Base-by-base conservation (phyloP, 345 rosid genomes). In the Rhodomyrtus tomentosa region DNA sequence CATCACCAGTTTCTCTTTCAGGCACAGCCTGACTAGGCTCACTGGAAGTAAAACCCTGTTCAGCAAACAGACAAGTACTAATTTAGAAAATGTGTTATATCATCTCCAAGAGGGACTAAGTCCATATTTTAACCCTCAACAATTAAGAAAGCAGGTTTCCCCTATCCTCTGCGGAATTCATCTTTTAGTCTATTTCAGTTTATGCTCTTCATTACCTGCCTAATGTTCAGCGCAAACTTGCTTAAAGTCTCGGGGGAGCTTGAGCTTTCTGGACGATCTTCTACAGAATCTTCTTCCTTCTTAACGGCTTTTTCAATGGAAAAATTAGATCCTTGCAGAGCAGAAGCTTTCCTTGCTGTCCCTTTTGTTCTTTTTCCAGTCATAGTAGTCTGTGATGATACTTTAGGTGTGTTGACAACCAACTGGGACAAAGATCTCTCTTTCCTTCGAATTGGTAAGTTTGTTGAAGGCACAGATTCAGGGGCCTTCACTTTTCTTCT, bases 351-450 rank as follows among this genome's bases (percentile, higher is more conserved):
- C 84, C 95, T 93, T 54, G 89, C 79, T 50, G 88, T 59, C 86
- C 92, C 84, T 89, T 93, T 95, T 81, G 94, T 90, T 91, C 98
- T 92, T 91, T 92, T 94, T 42, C 96, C 95, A 22, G 98, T 92
- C 87, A 92, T 87, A 83, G 91, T 89, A 89, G 91, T 83, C 89
- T 92, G 93, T 55, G 92, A 85, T 86, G 94, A 92, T 72, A 93
- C 95, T 87, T 91, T 93, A 56, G 99, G 98, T 85, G 96, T 88
- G 85, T 89, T 92, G 82, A 97, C 98, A 56, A 95, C 99, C 93
- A 97, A 89, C 27, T 97, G 94, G 42, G 99, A 95, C 87, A 97
- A 92, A 53, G 99, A 97, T 89, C 99, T 92, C 90, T 97, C 99
- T 88, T 97, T 97, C 89, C 99, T 95, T 91, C 93, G 94, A 83